phyloP scores from a whole-genome alignment of 495 filamentous ascomycete species.

The Hypoxylon subgilvum region DNA sequence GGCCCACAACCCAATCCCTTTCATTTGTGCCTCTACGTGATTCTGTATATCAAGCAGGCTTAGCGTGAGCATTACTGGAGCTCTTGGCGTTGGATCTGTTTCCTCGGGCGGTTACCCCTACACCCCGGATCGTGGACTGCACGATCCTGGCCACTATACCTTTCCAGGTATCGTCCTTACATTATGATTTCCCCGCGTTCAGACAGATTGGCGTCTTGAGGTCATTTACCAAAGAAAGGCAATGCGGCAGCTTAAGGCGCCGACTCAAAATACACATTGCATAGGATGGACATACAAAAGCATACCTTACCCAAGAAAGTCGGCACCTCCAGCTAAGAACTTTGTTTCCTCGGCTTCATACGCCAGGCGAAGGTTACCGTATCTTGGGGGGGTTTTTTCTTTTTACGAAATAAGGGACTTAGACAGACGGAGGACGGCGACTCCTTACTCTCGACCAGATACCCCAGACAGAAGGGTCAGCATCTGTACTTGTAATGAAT shows the following conservation, averaged over 20 bases:
- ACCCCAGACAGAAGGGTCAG: conserved; percentile 36
- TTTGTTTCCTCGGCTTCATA: neutral
- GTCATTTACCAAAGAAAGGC: conserved; percentile 34
- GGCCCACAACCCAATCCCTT: conserved; percentile 34
- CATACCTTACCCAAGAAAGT: conserved; percentile 7
- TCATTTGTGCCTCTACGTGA: conserved; percentile 37
- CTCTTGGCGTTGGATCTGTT: conserved; percentile 44
- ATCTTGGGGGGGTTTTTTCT: neutral
- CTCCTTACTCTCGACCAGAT: conserved; percentile 34
- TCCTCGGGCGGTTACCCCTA: conserved; percentile 6
- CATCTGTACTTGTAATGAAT: conserved; percentile 41
- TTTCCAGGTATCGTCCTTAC: conserved; percentile 14
- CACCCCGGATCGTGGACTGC: conserved; percentile 1
- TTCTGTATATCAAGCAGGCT: conserved; percentile 46
- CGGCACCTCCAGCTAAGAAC: neutral
- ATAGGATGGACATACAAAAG: conserved; percentile 43
- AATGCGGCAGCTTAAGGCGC: conserved; percentile 27
- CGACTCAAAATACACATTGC: conserved; percentile 38
- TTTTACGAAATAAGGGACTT: conserved; percentile 10
- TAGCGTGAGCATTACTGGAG: conserved; percentile 41
- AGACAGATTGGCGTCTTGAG: conserved; percentile 31
- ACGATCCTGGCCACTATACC: conserved; percentile 12
- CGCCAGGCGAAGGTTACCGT: neutral
- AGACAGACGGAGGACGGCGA: conserved; percentile 40
- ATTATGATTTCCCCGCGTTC: conserved; percentile 24